Base-by-base conservation (phyloP, 108 stramenopile species). In the Cyclostephanos tholiformis region DNA sequence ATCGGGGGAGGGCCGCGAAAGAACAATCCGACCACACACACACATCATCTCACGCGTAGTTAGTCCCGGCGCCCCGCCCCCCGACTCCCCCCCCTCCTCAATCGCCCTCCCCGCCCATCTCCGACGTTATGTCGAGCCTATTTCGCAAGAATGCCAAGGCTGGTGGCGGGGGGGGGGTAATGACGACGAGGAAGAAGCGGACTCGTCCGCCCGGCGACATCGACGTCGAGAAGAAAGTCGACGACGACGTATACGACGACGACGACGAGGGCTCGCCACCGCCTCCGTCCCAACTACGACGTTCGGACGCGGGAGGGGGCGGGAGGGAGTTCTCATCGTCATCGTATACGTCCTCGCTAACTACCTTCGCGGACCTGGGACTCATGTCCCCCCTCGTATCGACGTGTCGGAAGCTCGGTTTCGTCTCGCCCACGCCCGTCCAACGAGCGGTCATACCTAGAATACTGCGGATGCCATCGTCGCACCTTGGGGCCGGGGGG, bases 361-460 rank as follows among this genome's bases (percentile, higher is more conserved):
- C 79, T 12, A 85, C 83, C 11, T 91, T 95, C 82, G 71, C 79
- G 6, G 87, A 93, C 57, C 65, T 94, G 0, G 86, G 87, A 14
- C 55, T 95, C 4, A 76, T 76, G 22, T 77, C 88, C 20, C 85
- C 91, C 0, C 79, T 95, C n/a, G 81, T 88, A 6, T 69, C 77
- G 38, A 89, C 89, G 6, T 92, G 92, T 67, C 73, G 80, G 29
- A 72, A 80, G 25, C 43, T 92, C 52, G 92, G 92, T 19, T 92
- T 90, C 68, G 65, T 66, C 14, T 60, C 65, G 0, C 91, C 92
- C 10, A 94, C 92, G 13, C 84, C 90, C 26, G 89, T 92, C 25
- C 94, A 91, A 65, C 82, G 87, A 41, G 67, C 80, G 20, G 72
- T 89, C 22, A 85, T 93, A 63, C 93, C 92, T 0, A 85, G 82